phyloP scores from a whole-genome alignment of 352 stramenopile genomes.

The Halophytophthora polymorphica region DNA sequence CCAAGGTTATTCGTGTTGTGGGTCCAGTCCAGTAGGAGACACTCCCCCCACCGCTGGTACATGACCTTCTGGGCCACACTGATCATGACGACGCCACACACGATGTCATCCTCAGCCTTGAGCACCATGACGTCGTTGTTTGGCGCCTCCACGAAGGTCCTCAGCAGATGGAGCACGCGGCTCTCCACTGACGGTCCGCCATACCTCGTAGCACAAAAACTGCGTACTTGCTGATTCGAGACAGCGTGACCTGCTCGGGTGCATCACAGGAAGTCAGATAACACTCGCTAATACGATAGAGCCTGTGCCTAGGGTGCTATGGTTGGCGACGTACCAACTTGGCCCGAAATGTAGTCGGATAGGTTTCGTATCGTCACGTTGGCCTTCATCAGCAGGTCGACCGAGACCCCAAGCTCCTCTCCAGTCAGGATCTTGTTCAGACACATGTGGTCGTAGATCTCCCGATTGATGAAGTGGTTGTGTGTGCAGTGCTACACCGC shows the following conservation, averaged over 20 bases:
- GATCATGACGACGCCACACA: background rate
- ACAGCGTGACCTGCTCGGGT: background rate
- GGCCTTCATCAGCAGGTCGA: background rate
- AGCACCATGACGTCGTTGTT: background rate
- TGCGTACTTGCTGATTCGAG: background rate
- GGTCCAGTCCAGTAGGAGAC: slow-evolving; percentile 1
- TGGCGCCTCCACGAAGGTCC: background rate
- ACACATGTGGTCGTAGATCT: background rate
- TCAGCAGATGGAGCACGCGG: background rate
- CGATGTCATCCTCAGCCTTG: background rate
- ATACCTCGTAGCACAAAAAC: background rate
- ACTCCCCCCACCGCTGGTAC: background rate
- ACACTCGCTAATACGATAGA: too few relatives aligned
- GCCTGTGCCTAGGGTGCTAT: background rate
- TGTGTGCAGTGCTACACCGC: background rate
- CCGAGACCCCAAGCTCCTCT: background rate
- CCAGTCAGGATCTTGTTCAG: background rate
- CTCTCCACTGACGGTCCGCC: background rate
- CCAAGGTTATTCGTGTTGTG: slow-evolving; percentile 3
- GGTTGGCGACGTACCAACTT: background rate
- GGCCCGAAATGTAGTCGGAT: background rate
- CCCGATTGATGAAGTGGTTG: background rate
- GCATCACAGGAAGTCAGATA: background rate
- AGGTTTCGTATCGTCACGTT: background rate
- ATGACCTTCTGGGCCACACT: background rate